Base-by-base conservation (phyloP, 1,284 basidiomycete genomes). In the Caloboletus inedulis region DNA sequence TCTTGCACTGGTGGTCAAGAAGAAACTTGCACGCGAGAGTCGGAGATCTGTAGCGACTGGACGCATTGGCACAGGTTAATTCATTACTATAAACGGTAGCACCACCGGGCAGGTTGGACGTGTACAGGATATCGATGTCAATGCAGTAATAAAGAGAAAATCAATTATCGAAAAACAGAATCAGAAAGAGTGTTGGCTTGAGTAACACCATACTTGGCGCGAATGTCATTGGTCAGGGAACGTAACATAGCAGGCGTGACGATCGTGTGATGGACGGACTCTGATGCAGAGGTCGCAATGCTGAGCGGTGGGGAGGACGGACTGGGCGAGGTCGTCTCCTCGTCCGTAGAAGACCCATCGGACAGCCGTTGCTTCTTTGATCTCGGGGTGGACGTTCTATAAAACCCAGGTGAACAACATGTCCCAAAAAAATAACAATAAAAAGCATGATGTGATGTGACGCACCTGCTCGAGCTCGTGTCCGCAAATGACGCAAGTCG, bases 181-280 rank as follows among this genome's bases (percentile, higher is more conserved):
- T 16, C 27, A 41, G 57, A 50, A 45, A 39, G 49, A 33, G 21
- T 0, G 35, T 49, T 39, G 30, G 39, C 3, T 42, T 27, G 29
- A 47, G 50, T 23, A 47, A 41, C 34, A 44, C 63, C 58, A 58
- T 82, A 84, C 62, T 76, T 81, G 62, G 75, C 74, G 59, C 83
- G 79, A 49, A 88, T 68, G 62, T 83, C 78, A 54, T 74, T 77
- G 27, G 85, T 82, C 56, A 88, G 64, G 2, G 81, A 81, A 45
- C 84, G 79, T 41, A 88, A 67, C 86, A 88, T 88, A n/a, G 81
- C 79, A 25, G 81, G 71, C 1, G 85, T 87, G 19, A 88, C 76
- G 16, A 72, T 59, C 6, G 74, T 65, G 30, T 60, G 64, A n/a
- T 44, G 31, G 14, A 25, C 7, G 1, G 55, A 25, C 36, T 77